Conservation (phyloP, 306 rosid genomes). For the Malus fusca region DNA sequence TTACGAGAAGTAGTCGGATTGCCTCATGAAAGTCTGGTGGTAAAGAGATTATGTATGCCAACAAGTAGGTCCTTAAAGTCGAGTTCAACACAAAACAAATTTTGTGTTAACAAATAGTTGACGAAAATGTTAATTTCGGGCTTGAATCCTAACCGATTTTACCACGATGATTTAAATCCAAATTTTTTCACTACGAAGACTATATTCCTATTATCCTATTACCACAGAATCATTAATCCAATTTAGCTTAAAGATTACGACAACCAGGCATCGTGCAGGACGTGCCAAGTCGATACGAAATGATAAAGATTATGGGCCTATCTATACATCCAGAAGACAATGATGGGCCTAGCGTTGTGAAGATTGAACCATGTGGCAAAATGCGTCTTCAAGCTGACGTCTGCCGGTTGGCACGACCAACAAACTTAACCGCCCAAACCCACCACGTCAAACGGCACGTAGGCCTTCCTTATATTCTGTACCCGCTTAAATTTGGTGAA, state of each 20-base stretch:
- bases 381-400: neutral
- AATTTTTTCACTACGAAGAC: too few relatives aligned
- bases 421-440: slow-evolving; percentile 12
- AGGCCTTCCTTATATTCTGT: neutral
- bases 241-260: neutral
- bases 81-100: neutral
- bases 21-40: neutral
- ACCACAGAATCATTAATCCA: too few relatives aligned
- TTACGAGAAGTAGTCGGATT: neutral
- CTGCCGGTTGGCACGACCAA: neutral
- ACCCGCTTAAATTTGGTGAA: neutral
- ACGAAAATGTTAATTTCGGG: too few relatives aligned
- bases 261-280: neutral
- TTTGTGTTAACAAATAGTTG: too few relatives aligned
- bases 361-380: neutral
- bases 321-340: neutral
- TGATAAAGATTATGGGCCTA: neutral
- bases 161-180: too few relatives aligned
- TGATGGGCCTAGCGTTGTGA: neutral
- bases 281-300: neutral
- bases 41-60: neutral
- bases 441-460: neutral
- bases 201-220: too few relatives aligned
- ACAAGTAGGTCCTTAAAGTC: slow-evolving; percentile 42
- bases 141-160: too few relatives aligned